Base-by-base conservation (phyloP, 2,329 filamentous ascomycete species). In the Fusarium agapanthi region DNA sequence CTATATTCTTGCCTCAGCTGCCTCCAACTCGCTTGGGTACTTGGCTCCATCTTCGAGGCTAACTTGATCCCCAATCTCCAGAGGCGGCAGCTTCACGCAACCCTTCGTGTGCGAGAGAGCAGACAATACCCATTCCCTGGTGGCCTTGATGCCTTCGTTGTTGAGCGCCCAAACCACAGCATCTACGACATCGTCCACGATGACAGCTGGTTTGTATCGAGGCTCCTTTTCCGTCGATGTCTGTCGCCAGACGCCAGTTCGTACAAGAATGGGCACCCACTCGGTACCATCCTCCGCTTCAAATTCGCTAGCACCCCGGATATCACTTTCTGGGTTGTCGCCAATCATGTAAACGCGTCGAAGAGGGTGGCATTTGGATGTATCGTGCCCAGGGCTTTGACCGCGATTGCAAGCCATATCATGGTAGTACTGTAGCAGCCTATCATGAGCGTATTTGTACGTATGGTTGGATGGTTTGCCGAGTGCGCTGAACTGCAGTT, bases 341-440 rank as follows among this genome's bases (percentile, higher is more conserved):
- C 96, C 96, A 45, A 98, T 89, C 95, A 98, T 98, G 82, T 97
- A 98, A 16, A 98, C 95, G 47, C 87, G 88, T 76, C 87, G 86
- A 61, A 97, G 81, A n/a, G 87, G 86, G 26, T 90, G 65, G 83
- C 83, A 74, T 35, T 71, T 71, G 26, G 71, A 37, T 24, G 56
- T 22, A 50, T 74, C 61, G 22, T 73, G 69, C 12, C 44, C 44
- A 22, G 59, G 48, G 44, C 67, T 56, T 43, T 70, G 56, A 37
- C 67, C 67, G 13, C 72, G 67, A 53, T 53, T 63, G 50, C 65
- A 65, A 6, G 75, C 71, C 74, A 80, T 75, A 54, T 79, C 75
- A 14, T 77, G 72, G 47, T 79, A 78, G 65, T 79, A 76, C 59
- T 89, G 83, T 57, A 98, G 85, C 57, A 93, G 88, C 56, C 89